These are phyloP conservation scores for Gnaphalium uliginosum DNA, from an alignment of 129 eudicot genomes.

Conservation along the genomic window DNA sequence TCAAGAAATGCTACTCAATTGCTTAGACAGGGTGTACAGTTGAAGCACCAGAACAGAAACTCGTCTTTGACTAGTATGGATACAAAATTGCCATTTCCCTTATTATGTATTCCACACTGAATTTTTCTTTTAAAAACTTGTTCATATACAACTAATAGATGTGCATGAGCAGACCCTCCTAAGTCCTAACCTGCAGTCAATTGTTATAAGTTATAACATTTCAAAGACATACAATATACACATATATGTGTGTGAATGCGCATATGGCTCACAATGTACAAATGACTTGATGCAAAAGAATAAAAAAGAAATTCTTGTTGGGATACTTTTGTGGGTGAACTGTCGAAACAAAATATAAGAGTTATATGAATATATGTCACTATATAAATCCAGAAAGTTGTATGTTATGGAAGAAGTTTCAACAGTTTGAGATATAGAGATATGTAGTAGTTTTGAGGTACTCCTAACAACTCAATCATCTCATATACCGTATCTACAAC, in stretches of 20 bases:
- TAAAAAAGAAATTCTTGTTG: neutral
- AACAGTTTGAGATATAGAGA: neutral
- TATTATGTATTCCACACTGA: neutral
- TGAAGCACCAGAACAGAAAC: neutral
- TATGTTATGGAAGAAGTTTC: neutral
- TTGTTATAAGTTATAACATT: no score
- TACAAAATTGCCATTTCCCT: neutral
- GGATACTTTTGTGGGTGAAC: neutral
- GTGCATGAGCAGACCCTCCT: neutral
- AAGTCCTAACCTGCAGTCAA: no score
- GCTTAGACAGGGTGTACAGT: neutral
- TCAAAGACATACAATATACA: no score
- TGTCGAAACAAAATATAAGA: neutral
- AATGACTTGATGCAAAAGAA: neutral
- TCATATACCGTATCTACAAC: conserved; percentile 5
- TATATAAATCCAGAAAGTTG: neutral
- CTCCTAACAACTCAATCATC: conserved; percentile 28
- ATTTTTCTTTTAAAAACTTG: neutral
- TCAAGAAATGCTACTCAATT: neutral
- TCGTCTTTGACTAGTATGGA: neutral
- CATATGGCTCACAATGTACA: neutral
- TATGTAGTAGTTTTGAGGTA: conserved; percentile 14
- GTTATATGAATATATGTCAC: neutral
- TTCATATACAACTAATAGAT: neutral
- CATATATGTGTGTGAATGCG: no score